Percentiles rank a stretch among this genome's conserved stretches.
Conservation (phyloP, 2,329 filamentous ascomycete species). For the Cylindrodendrum hubeiense region DNA sequence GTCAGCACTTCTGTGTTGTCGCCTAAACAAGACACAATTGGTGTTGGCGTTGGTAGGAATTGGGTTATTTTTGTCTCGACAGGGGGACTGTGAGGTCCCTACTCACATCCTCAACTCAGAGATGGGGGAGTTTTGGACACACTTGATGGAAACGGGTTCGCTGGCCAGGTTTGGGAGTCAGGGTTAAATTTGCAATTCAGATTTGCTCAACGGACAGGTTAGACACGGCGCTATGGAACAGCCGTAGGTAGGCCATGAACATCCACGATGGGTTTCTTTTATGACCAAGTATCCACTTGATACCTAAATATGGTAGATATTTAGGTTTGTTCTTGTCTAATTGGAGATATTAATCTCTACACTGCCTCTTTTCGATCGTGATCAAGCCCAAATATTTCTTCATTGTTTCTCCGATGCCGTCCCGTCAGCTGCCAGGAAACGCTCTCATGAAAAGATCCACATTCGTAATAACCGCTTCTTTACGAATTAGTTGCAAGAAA, state of each 20-base stretch:
- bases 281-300: neutral
- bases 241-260: neutral
- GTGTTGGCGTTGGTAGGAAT: neutral
- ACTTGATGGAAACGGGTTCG: neutral
- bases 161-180: neutral
- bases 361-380: no score
- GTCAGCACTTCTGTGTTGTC: slow-evolving; percentile 9
- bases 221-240: neutral
- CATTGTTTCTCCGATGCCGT: no score
- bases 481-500: no score
- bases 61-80: neutral
- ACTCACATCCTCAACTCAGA: neutral
- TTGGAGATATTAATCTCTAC: no score
- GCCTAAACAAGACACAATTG: neutral
- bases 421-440: no score
- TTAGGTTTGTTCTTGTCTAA: no score
- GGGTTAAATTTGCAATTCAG: neutral
- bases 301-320: neutral
- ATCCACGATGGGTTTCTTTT: neutral
- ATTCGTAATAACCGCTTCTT: no score
- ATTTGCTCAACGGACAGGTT: neutral
- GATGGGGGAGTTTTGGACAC: neutral
- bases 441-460: no score
- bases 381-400: no score
- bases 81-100: neutral